Conservation (phyloP, 2,329 filamentous ascomycete genomes). For the Colletotrichum cuscutae region DNA sequence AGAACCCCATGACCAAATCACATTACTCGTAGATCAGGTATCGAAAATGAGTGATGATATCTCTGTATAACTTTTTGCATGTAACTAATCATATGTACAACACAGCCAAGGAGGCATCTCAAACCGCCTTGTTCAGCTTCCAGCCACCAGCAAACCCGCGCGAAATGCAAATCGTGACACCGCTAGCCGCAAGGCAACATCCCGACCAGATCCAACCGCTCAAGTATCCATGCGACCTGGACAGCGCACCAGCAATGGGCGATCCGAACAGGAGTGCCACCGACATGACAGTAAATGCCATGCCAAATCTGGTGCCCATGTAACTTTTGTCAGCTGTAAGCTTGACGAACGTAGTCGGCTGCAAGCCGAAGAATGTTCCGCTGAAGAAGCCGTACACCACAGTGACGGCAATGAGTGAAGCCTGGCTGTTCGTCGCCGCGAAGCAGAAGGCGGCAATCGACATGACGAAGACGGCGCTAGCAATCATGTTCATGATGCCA, state of each 20-base stretch:
- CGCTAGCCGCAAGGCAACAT: conserved; percentile 24
- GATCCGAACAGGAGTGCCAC: conserved; percentile 44
- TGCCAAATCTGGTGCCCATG: conserved; percentile 53
- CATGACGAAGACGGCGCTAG: conserved; percentile 36
- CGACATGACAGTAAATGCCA: conserved; percentile 44
- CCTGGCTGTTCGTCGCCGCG: conserved; percentile 24
- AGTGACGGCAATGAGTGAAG: conserved; percentile 29
- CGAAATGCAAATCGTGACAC: conserved; percentile 1
- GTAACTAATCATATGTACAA: not conserved
- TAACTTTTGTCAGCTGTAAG: conserved; percentile 44
- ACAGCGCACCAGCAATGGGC: conserved; percentile 44
- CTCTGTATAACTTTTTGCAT: not conserved
- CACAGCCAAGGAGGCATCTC: not conserved
- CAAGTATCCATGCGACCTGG: conserved; percentile 28
- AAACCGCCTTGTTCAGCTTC: conserved; percentile 20
- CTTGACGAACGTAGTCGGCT: conserved; percentile 47
- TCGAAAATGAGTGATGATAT: not conserved
- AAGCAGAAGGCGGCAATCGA: conserved; percentile 22
- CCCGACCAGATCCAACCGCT: conserved; percentile 34
- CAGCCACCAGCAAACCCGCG: conserved; percentile 22
- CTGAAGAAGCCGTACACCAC: conserved; percentile 36
- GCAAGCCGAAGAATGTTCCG: conserved; percentile 51
- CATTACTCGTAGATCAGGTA: not conserved
- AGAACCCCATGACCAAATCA: not conserved
- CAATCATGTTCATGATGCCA: conserved; percentile 46